phyloP scores from a whole-genome alignment of 305 asterid species.

The Solanum chacoense region DNA sequence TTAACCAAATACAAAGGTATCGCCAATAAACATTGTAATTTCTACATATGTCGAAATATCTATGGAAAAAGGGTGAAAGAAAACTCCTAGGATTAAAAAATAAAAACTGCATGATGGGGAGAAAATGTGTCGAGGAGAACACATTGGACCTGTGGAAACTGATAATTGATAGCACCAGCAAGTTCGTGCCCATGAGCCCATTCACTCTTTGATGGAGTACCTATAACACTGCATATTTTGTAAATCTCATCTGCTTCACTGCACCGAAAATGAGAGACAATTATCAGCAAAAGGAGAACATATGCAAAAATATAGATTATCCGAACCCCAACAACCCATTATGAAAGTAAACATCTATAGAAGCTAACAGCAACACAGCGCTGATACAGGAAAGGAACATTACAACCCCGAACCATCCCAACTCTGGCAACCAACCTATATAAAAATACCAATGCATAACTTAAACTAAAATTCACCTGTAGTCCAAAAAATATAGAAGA shows the following conservation, averaged over 20 bases:
- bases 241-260: conserved; percentile 87
- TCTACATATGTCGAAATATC: neutral
- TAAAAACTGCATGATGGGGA: neutral
- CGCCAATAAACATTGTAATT: neutral
- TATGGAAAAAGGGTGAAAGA: neutral
- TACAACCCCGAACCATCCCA: neutral
- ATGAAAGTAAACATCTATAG: neutral
- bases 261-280: conserved; percentile 16
- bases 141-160: conserved; percentile 54
- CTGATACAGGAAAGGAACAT: neutral
- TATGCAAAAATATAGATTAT: neutral
- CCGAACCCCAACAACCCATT: neutral
- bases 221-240: conserved; percentile 80
- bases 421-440: neutral
- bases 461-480: neutral
- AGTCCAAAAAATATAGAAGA: neutral
- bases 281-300: neutral
- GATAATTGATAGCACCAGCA: conserved; percentile 54
- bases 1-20: neutral
- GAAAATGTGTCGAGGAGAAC: conserved; percentile 3
- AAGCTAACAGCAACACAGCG: neutral
- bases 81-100: neutral
- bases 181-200: conserved; percentile 72
- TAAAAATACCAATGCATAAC: neutral
- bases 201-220: conserved; percentile 54